Conservation (phyloP, 495 filamentous ascomycete genomes). For the Lindgomyces ingoldianus region DNA sequence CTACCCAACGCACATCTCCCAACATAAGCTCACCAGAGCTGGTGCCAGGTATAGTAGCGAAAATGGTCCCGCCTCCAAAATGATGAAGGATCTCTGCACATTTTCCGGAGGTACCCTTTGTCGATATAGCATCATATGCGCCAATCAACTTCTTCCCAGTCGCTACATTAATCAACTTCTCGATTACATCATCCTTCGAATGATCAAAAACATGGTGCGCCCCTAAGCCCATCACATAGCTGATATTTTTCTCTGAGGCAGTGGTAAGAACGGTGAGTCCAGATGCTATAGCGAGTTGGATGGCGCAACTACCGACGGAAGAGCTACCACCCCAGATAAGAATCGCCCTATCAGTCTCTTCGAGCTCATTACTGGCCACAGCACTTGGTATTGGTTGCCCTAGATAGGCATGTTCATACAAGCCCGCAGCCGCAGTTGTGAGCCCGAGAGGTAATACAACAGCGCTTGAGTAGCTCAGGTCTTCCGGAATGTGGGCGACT, state of each 20-base stretch:
- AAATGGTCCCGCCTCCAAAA: constrained; percentile 30
- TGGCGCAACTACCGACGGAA: constrained; percentile 37
- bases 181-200: constrained; percentile 37
- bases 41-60: background rate
- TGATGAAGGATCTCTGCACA: constrained; percentile 28
- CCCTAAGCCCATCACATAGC: constrained; percentile 37
- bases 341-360: constrained; percentile 38
- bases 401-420: constrained; percentile 50
- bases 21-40: background rate
- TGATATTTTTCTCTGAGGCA: constrained; percentile 36
- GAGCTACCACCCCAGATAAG: constrained; percentile 45
- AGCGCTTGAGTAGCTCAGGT: constrained; percentile 48
- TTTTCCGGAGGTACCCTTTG: background rate
- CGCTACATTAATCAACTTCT: constrained; percentile 41
- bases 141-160: constrained; percentile 10
- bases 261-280: constrained; percentile 39
- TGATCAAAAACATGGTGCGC: constrained; percentile 40
- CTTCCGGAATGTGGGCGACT: constrained; percentile 46
- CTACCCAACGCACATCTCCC: constrained; percentile 4
- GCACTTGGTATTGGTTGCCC: constrained; percentile 33
- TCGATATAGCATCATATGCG: constrained; percentile 30
- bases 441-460: constrained; percentile 52
- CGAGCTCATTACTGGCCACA: constrained; percentile 27
- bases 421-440: constrained; percentile 51
- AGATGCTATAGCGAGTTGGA: constrained; percentile 38